Evolutionary conservation across 805 yeast genomes (phyloP).

Genomic region (Candida koratica): DNA sequence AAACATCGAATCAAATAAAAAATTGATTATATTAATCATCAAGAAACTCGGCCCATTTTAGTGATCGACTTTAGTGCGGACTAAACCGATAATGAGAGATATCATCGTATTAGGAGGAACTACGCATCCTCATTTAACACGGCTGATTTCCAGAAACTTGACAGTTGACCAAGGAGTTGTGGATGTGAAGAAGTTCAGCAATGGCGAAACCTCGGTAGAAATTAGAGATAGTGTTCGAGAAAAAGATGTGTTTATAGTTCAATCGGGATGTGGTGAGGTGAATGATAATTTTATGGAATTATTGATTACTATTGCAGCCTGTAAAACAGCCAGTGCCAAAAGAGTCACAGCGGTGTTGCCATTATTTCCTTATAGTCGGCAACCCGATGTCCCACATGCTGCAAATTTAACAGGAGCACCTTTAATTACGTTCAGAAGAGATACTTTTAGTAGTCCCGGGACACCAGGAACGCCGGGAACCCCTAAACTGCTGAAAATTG

Average conservation of each 20-base stretch:
- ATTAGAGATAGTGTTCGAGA: conserved; percentile 88
- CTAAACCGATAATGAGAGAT: conserved; percentile 81
- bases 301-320: conserved; percentile 81
- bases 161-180: conserved; percentile 72
- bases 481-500: conserved; percentile 28
- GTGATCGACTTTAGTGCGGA: too few species aligned
- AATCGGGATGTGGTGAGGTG: conserved; percentile 82
- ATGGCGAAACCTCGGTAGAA: conserved; percentile 91
- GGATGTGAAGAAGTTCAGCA: conserved; percentile 60
- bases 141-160: conserved; percentile 69
- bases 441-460: conserved; percentile 46
- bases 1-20: too few species aligned
- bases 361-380: conserved; percentile 91
- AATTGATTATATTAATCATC: too few species aligned
- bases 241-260: conserved; percentile 90
- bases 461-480: conserved; percentile 47
- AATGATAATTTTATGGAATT: conserved; percentile 84
- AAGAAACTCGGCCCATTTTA: too few species aligned
- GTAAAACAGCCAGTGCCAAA: conserved; percentile 85
- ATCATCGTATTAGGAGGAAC: conserved; percentile 87
- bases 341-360: conserved; percentile 91
- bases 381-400: conserved; percentile 87
- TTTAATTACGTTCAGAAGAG: conserved; percentile 29
- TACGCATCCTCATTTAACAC: conserved; percentile 77
- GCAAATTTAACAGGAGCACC: conserved; percentile 67